A percentile compares a stretch with the other conserved stretches of the same genome.
Evolutionary conservation across 768 basidiomycete genomes (phyloP).

Genomic region (Collybia nuda): DNA sequence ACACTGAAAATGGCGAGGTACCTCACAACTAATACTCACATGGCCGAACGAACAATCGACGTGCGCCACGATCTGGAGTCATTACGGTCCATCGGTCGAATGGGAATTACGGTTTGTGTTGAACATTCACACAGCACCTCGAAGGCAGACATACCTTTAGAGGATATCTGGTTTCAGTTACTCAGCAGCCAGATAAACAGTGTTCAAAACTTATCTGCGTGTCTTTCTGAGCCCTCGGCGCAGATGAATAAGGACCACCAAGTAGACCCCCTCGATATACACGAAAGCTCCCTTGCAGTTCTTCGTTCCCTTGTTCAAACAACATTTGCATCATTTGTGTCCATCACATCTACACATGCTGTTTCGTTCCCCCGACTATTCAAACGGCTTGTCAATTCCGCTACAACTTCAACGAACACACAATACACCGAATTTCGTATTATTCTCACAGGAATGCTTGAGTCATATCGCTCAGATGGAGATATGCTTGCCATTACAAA

Average conservation of each 20-base stretch:
- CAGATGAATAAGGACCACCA: not conserved
- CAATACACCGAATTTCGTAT: constrained; percentile 90
- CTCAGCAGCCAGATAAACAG: constrained; percentile 79
- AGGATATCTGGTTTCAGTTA: constrained; percentile 90
- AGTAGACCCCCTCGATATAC: constrained; percentile 6
- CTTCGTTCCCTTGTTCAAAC: constrained; percentile 79
- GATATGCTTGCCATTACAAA: constrained; percentile 88
- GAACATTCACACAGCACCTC: constrained; percentile 53
- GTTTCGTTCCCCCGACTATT: constrained; percentile 93
- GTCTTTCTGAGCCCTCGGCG: constrained; percentile 21
- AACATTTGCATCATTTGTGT: constrained; percentile 81
- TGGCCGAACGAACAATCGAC: constrained; percentile 14
- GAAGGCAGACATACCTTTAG: constrained; percentile 46
- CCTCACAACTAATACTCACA: constrained; percentile 21
- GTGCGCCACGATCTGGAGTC: constrained; percentile 41
- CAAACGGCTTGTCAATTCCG: constrained; percentile 84
- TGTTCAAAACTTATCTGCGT: constrained; percentile 67
- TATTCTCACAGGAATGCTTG: constrained; percentile 93
- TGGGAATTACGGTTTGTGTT: constrained; percentile 69
- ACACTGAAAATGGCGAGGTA: constrained; percentile 41
- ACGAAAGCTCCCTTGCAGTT: constrained; percentile 39
- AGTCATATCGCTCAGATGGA: constrained; percentile 89
- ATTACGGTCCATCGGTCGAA: constrained; percentile 57
- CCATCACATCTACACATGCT: constrained; percentile 73
- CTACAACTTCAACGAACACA: constrained; percentile 56